These are phyloP conservation scores for Saururus chinensis DNA, from an alignment of 164 flowering plant genomes.

Conservation along the genomic window DNA sequence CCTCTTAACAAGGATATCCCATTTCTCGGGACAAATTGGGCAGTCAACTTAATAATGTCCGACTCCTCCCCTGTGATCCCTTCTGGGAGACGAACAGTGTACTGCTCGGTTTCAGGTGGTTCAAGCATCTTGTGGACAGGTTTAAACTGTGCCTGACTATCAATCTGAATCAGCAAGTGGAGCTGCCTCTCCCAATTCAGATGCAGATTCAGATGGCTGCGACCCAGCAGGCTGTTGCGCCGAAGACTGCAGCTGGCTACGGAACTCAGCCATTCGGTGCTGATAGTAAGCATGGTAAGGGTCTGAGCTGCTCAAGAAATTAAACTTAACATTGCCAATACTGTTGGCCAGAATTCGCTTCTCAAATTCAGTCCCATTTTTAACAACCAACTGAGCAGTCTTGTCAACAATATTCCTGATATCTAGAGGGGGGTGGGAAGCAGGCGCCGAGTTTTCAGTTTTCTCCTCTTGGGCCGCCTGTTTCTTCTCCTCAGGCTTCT, in stretches of 20 bases:
- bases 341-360: constrained; percentile 74
- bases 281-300: constrained; percentile 97
- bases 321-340: constrained; percentile 83
- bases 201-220: constrained; percentile 32
- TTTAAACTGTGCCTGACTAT: constrained; percentile 46
- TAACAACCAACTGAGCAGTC: constrained; percentile 83
- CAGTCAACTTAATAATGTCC: constrained; percentile 92
- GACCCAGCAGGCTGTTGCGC: constrained; percentile 23
- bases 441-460: constrained; percentile 16
- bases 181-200: constrained; percentile 23
- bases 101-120: constrained; percentile 92
- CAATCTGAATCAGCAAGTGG: constrained; percentile 34
- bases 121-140: constrained; percentile 71
- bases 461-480: constrained; percentile 19
- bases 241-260: constrained; percentile 50
- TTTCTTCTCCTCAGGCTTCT: no score
- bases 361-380: constrained; percentile 93
- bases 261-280: constrained; percentile 72
- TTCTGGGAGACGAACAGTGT: constrained; percentile 90
- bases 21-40: constrained; percentile 96
- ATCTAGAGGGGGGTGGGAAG: constrained; percentile 82
- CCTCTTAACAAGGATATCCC: constrained; percentile 89
- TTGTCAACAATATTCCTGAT: constrained; percentile 84
- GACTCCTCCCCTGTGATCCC: constrained; percentile 94
- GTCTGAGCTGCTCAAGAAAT: constrained; percentile 71